A percentile compares a stretch with the other conserved stretches of the same genome.
Evolutionary conservation across 2,329 filamentous ascomycete genomes (phyloP).

Genomic region (Pseudocercospora eumusae): DNA sequence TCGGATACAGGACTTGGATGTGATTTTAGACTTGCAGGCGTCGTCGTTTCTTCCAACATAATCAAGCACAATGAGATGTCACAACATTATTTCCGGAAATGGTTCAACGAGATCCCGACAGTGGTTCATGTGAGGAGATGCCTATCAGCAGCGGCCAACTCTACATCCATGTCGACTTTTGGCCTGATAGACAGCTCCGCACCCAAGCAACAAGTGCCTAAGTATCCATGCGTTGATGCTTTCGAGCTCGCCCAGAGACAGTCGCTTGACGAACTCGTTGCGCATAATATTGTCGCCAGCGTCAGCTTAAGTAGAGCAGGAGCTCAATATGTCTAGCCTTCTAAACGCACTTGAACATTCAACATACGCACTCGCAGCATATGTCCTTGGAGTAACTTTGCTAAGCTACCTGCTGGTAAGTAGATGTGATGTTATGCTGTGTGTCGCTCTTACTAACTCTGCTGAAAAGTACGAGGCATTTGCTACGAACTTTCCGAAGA

Average conservation of each 20-base stretch:
- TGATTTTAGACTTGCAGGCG: too few relatives aligned
- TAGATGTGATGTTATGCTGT: not conserved
- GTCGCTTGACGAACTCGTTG: not conserved
- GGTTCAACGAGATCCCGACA: not conserved
- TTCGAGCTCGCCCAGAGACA: not conserved
- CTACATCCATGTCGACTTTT: not conserved
- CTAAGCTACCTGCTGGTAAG: not conserved
- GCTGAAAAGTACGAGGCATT: slow-evolving; percentile 7
- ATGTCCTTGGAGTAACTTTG: not conserved
- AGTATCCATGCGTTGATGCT: not conserved
- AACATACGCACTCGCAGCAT: not conserved
- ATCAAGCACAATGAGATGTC: too few relatives aligned
- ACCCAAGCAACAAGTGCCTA: not conserved
- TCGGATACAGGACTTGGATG: too few relatives aligned
- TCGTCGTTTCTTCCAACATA: too few relatives aligned
- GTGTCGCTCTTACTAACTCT: not conserved
- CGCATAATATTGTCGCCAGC: not conserved
- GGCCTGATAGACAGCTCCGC: not conserved
- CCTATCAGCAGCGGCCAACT: slow-evolving; percentile 3
- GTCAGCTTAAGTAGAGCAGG: not conserved
- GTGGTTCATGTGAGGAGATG: not conserved
- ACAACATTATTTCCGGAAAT: too few relatives aligned
- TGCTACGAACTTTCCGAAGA: slow-evolving; percentile 10
- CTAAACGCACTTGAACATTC: not conserved
- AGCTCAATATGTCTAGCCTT: not conserved